These are phyloP conservation scores for Trametes polyzona DNA, from an alignment of 1,284 basidiomycete species.

Conservation along the genomic window DNA sequence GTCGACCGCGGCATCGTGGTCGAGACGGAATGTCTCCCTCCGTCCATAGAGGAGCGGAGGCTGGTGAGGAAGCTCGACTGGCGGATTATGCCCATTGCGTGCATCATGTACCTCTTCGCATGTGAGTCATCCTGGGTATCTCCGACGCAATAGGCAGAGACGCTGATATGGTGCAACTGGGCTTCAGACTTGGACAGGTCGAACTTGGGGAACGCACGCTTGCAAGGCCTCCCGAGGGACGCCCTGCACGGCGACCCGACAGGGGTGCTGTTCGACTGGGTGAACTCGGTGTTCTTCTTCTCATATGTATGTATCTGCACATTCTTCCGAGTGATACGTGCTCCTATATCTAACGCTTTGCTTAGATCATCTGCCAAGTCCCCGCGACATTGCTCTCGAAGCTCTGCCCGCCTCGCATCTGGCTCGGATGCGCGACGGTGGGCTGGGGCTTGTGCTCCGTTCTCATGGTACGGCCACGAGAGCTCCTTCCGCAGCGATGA, in stretches of 20 bases:
- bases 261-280: constrained; percentile 71
- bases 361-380: constrained; percentile 72
- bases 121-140: constrained; percentile 47
- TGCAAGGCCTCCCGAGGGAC: constrained; percentile 70
- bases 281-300: constrained; percentile 76
- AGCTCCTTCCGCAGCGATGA: background rate
- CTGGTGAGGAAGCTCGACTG: constrained; percentile 69
- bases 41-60: constrained; percentile 51
- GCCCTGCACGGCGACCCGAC: constrained; percentile 68
- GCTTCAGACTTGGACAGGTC: constrained; percentile 70
- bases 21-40: constrained; percentile 1
- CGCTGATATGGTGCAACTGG: background rate
- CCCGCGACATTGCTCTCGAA: constrained; percentile 71
- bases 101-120: constrained; percentile 74
- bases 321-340: no score
- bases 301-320: constrained; percentile 58
- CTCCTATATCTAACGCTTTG: background rate
- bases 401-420: constrained; percentile 64
- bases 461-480: constrained; percentile 55
- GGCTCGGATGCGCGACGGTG: constrained; percentile 67
- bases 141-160: background rate
- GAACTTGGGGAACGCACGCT: constrained; percentile 76
- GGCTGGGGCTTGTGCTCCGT: constrained; percentile 75
- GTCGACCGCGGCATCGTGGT: constrained; percentile 1
- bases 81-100: constrained; percentile 71